Base-by-base conservation (phyloP, 306 rosid genomes). In the Oemleria cerasiformis region DNA sequence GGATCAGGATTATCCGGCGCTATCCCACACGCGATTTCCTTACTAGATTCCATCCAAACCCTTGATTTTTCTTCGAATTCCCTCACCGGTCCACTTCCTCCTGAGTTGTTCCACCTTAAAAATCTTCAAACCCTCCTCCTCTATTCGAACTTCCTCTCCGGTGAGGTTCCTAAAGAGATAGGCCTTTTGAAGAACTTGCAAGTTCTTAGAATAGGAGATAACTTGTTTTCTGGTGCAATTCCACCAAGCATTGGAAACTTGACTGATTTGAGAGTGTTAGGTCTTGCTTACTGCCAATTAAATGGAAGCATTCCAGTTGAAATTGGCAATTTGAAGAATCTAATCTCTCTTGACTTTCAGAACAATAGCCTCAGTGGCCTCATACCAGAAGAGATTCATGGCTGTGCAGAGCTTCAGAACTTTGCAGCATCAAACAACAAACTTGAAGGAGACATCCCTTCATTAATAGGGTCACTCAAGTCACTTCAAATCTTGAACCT, bases 261-360 rank as follows among this genome's bases (percentile, higher is more conserved):
- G 84, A 82, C 64, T n/a, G 87, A 86, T 77, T 80, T 94, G 86
- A 75, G 80, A 73, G 85, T 82, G 58, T 66, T 94, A 82, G 92
- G 81, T 56, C 82, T 89, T 60, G 86, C 89, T 67, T 87, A 82
- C 68, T 89, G 99, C 81, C 65, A 84, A 63, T 78, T 94, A 21
- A 91, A 86, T 73, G 99, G 96, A 80, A 89, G 91, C 77, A 86
- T 94, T 78, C 99, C 99, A 8, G 16, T 39, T 71, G 86, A 86
- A 75, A 83, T 88, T 68, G 95, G 97, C 15, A 72, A 65, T 19
- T 78, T 94, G 92, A 87, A 91, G 86, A 63, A 84, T 76, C 85
- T 94, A 40, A 72, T 20, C 38, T 86, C 90, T 34, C 92, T 94
- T 79, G 96, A 91, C 80, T 78, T 94, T 68, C 88, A 86, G 82